Evolutionary conservation across 2,329 filamentous ascomycete genomes (phyloP).

Genomic region (Scytalidium sp.): DNA sequence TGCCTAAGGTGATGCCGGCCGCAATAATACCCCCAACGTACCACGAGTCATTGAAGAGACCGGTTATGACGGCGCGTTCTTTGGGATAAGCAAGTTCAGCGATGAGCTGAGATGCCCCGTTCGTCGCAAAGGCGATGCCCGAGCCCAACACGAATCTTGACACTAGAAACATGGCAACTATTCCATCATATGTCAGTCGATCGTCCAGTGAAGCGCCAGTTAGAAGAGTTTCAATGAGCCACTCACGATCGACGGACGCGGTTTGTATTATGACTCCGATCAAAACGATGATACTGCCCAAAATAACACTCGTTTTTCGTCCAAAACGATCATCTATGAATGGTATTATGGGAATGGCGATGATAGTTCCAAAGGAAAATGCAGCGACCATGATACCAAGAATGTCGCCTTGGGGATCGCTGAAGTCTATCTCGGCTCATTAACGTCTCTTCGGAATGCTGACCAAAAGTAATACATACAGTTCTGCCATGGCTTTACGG

Average conservation of each 20-base stretch:
- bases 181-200: not conserved
- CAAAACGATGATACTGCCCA: conserved; percentile 32
- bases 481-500: conserved; percentile 9
- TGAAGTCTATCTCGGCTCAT: not conserved
- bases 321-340: conserved; percentile 35
- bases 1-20: conserved; percentile 29
- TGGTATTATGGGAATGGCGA: conserved; percentile 38
- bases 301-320: conserved; percentile 33
- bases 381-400: conserved; percentile 41
- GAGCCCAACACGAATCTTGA: conserved; percentile 27
- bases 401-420: conserved; percentile 8
- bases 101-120: conserved; percentile 30
- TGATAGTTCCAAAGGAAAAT: conserved; percentile 39
- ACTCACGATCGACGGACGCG: not conserved
- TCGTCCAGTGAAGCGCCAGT: not conserved
- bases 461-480: not conserved
- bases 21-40: conserved; percentile 32
- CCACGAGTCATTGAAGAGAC: conserved; percentile 31
- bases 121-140: conserved; percentile 34
- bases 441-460: not conserved
- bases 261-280: conserved; percentile 33
- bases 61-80: conserved; percentile 23
- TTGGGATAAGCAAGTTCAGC: conserved; percentile 28
- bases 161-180: conserved; percentile 33
- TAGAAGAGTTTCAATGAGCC: not conserved